Base-by-base conservation (phyloP, 257 asterid genomes). In the Agastache rugosa region DNA sequence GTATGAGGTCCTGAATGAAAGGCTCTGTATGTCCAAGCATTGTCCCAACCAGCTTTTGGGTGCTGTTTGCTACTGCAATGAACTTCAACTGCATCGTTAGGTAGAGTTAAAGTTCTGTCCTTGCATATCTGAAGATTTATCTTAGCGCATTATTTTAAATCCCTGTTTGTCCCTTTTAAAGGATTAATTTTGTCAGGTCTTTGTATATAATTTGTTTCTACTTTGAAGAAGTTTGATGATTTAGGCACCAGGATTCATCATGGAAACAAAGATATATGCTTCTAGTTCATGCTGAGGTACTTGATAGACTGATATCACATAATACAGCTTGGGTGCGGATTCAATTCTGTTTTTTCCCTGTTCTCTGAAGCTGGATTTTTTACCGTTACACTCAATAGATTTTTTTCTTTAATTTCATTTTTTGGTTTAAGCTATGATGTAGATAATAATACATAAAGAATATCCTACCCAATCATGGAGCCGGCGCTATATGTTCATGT, bases 261-360 rank as follows among this genome's bases (percentile, higher is more conserved):
- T 20, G 64, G 68, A 50, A 72, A 62, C 66, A 55, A 53, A 71
- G 59, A 39, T 44, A 45, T 12, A 2, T 63, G 15, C 34, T 29
- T 59, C 78, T 15, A n/a, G n/a, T n/a, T n/a, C n/a, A n/a, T 75
- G 75, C 61, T 69, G 76, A 53, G 19, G 67, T 51, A 37, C 68
- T 9, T 44, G 34, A n/a, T 29, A 10, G 31, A 19, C 15, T 60
- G 44, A 29, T 60, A 15, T 41, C 41, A 11, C 66, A 44, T 29
- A 37, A 12, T 54, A 25, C 63, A 63, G 29, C 25, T n/a, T 42
- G 17, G 45, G 41, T 27, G 12, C n/a, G 60, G 68, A 29, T 75
- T 31, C 42, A 25, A 16, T 67, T 41, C 29, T 45, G n/a, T 8
- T n/a, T 8, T 31, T 34, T 62, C 35, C 48, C 47, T 19, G 47